These are phyloP conservation scores for Gossypium gossypioides DNA, from an alignment of 441 rosid genomes.

Conservation along the genomic window DNA sequence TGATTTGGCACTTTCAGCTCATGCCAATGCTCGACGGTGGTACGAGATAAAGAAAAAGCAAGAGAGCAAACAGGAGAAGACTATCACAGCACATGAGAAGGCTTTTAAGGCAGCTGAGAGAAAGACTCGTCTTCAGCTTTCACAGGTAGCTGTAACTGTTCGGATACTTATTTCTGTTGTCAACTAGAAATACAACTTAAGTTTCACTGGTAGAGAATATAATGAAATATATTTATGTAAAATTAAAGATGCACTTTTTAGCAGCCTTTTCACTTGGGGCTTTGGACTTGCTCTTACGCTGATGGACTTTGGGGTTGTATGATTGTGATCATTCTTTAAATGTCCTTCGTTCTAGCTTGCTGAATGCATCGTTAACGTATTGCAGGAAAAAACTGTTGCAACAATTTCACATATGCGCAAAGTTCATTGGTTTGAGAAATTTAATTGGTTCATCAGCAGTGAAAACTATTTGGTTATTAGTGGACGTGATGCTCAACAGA, in stretches of 20 bases:
- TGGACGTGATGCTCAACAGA: constrained; percentile 96
- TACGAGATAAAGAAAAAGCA: constrained; percentile 90
- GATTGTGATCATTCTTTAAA: neutral
- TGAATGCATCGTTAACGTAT: constrained; percentile 10
- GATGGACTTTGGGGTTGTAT: neutral
- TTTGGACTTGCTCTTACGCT: neutral
- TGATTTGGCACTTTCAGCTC: constrained; percentile 88
- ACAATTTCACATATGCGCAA: constrained; percentile 87
- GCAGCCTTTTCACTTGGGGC: neutral
- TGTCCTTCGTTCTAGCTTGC: neutral
- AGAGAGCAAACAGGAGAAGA: constrained; percentile 88
- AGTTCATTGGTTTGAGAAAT: constrained; percentile 98
- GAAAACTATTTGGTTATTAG: constrained; percentile 88
- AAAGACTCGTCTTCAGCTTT: constrained; percentile 85
- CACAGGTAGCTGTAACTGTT: constrained; percentile 45
- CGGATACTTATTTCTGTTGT: constrained; percentile 6
- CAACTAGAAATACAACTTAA: neutral
- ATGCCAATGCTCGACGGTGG: constrained; percentile 91
- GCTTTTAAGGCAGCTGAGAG: constrained; percentile 97
- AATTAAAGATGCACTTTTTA: neutral
- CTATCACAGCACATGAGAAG: constrained; percentile 80
- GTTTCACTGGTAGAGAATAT: neutral
- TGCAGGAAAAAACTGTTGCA: constrained; percentile 84
- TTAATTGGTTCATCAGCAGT: constrained; percentile 93
- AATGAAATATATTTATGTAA: neutral